phyloP scores from a whole-genome alignment of 2,329 filamentous ascomycete genomes.

The Zymoseptoria brevis region DNA sequence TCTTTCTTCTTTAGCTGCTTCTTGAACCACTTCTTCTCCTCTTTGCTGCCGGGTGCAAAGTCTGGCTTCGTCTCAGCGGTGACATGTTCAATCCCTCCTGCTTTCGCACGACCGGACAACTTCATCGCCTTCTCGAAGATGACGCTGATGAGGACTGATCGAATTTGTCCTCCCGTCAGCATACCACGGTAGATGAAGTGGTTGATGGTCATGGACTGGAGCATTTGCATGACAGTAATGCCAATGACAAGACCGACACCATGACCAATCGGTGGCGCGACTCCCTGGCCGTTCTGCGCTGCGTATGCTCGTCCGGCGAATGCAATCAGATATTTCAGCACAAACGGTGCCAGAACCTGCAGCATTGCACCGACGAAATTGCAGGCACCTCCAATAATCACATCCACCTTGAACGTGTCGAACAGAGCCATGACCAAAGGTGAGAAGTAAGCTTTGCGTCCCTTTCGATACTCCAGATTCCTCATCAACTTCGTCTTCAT shows the following conservation, averaged over 20 bases:
- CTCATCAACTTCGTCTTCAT: constrained; percentile 59
- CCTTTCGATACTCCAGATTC: constrained; percentile 61
- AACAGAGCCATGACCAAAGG: constrained; percentile 74
- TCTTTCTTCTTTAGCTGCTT: constrained; percentile 36
- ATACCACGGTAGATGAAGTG: constrained; percentile 92
- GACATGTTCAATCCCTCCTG: constrained; percentile 55
- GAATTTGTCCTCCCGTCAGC: constrained; percentile 77
- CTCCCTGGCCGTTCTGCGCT: constrained; percentile 43
- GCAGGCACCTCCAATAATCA: constrained; percentile 74
- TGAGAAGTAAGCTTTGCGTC: constrained; percentile 52
- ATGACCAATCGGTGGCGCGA: constrained; percentile 60
- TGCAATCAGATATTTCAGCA: constrained; percentile 74
- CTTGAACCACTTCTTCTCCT: constrained; percentile 46
- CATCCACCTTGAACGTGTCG: constrained; percentile 78
- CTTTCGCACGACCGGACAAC: constrained; percentile 78
- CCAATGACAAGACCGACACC: constrained; percentile 80
- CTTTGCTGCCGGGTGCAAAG: constrained; percentile 41
- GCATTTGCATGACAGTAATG: constrained; percentile 75
- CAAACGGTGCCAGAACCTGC: constrained; percentile 77
- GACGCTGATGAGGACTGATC: constrained; percentile 72
- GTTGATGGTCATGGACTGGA: constrained; percentile 72
- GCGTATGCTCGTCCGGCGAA: constrained; percentile 75
- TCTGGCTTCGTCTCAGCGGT: constrained; percentile 30
- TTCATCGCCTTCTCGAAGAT: constrained; percentile 92
- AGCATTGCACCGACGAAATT: constrained; percentile 62